A percentile compares a stretch with the other conserved stretches of the same genome.
phyloP scores from a whole-genome alignment of 768 basidiomycete genomes.

The Kwoniella mangroviensis region DNA sequence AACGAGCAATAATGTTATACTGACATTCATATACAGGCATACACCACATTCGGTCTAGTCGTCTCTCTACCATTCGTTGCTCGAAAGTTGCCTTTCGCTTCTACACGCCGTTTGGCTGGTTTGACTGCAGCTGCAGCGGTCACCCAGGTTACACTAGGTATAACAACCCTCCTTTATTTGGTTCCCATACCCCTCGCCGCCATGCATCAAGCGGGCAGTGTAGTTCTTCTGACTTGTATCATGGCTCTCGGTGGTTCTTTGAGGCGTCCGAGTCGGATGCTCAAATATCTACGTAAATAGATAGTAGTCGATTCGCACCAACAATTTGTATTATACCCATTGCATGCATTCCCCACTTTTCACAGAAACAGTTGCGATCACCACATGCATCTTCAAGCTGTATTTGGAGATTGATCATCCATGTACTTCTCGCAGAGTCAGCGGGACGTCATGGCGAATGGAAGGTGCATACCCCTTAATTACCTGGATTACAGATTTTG shows the following conservation, averaged over 20 bases:
- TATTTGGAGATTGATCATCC: too few species aligned
- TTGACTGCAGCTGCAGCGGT: constrained; percentile 56
- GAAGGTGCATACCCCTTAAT: too few species aligned
- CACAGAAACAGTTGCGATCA: not conserved
- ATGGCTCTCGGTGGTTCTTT: constrained; percentile 75
- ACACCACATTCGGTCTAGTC: constrained; percentile 76
- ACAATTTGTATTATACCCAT: constrained; percentile 11
- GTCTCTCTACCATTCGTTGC: constrained; percentile 63
- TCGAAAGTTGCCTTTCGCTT: constrained; percentile 66
- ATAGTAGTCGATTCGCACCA: not conserved
- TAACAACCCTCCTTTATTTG: constrained; percentile 83
- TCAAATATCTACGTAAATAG: constrained; percentile 25
- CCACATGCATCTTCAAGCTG: too few species aligned
- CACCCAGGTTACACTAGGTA: constrained; percentile 75
- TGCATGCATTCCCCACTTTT: constrained; percentile 20
- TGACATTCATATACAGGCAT: constrained; percentile 65
- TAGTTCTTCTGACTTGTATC: constrained; percentile 80
- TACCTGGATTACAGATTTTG: not conserved
- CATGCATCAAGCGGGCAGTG: constrained; percentile 92
- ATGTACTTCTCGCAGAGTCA: too few species aligned
- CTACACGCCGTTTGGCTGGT: constrained; percentile 73
- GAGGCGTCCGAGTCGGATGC: constrained; percentile 63
- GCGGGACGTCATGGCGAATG: too few species aligned
- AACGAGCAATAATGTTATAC: not conserved
- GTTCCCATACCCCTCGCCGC: constrained; percentile 93